Conservation (phyloP, 225 moss, liverwort and hornwort species). For the Lunularia cruciata region DNA sequence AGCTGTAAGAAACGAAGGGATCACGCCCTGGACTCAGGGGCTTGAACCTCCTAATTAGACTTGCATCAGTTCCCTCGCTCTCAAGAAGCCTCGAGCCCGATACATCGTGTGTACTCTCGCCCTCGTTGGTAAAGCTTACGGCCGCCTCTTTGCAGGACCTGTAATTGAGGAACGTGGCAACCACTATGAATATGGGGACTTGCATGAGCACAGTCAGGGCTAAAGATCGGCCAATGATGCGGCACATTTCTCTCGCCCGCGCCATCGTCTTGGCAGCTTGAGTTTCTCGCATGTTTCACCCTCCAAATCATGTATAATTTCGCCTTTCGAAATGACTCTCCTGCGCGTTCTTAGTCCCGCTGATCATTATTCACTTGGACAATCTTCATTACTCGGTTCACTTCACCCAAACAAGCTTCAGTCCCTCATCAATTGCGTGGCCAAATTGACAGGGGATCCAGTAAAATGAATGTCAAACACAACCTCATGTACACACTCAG, state of each 20-base stretch:
- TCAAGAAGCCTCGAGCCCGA: background rate
- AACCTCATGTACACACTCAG: too few relatives aligned
- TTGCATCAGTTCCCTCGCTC: background rate
- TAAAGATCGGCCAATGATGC: background rate
- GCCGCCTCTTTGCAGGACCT: background rate
- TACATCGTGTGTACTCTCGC: background rate
- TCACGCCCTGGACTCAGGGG: conserved; percentile 54
- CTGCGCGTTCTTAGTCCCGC: too few relatives aligned
- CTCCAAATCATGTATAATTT: too few relatives aligned
- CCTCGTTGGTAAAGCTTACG: background rate
- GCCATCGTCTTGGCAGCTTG: too few relatives aligned
- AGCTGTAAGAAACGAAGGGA: conserved; percentile 59
- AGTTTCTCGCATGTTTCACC: too few relatives aligned
- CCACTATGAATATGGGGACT: background rate
- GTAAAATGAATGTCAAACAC: too few relatives aligned
- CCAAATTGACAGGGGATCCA: too few relatives aligned
- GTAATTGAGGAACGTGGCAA: background rate
- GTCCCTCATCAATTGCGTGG: too few relatives aligned
- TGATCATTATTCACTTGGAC: too few relatives aligned
- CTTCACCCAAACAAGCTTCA: too few relatives aligned
- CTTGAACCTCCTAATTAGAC: conserved; percentile 16
- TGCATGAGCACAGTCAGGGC: background rate
- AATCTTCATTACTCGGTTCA: too few relatives aligned
- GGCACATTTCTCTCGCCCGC: background rate
- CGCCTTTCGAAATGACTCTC: too few relatives aligned